Percentiles rank a stretch among this genome's conserved stretches.
Conservation (phyloP, 331 rosid genomes). For the Arachis monticola region DNA sequence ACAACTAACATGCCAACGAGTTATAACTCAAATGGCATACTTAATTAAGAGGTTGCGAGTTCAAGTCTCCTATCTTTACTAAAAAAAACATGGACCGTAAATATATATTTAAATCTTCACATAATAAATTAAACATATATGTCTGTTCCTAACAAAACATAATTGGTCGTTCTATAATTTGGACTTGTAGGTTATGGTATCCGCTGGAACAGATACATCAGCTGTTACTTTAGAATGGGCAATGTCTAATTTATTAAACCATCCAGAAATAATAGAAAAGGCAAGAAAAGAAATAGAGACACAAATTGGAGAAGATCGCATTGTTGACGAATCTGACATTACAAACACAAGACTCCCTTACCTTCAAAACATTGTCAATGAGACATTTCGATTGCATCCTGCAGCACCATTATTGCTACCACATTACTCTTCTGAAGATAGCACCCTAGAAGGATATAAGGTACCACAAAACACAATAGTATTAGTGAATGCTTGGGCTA, state of each 20-base stretch:
- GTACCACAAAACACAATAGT: constrained; percentile 54
- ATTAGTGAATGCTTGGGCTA: constrained; percentile 57
- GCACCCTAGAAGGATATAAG: constrained; percentile 41
- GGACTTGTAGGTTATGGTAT: constrained; percentile 37
- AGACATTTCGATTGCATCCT: constrained; percentile 54
- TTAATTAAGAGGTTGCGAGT: too few relatives aligned
- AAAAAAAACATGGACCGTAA: too few relatives aligned
- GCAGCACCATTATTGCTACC: constrained; percentile 61
- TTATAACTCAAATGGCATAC: too few relatives aligned
- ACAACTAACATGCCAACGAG: too few relatives aligned
- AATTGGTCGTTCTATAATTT: too few relatives aligned
- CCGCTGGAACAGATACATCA: constrained; percentile 58
- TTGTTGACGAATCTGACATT: constrained; percentile 53
- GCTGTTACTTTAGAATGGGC: constrained; percentile 64
- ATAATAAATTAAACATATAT: too few relatives aligned
- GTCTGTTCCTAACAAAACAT: too few relatives aligned
- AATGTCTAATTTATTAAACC: constrained; percentile 56
- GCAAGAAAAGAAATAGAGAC: constrained; percentile 51
- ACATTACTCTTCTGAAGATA: constrained; percentile 52
- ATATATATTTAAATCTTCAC: too few relatives aligned
- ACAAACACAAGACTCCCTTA: constrained; percentile 51
- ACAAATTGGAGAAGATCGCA: constrained; percentile 32
- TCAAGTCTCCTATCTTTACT: too few relatives aligned
- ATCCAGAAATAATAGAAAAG: constrained; percentile 45
- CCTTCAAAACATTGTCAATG: constrained; percentile 54